These are phyloP conservation scores for Suillus placidus DNA, from an alignment of 768 basidiomycete genomes.

Conservation along the genomic window DNA sequence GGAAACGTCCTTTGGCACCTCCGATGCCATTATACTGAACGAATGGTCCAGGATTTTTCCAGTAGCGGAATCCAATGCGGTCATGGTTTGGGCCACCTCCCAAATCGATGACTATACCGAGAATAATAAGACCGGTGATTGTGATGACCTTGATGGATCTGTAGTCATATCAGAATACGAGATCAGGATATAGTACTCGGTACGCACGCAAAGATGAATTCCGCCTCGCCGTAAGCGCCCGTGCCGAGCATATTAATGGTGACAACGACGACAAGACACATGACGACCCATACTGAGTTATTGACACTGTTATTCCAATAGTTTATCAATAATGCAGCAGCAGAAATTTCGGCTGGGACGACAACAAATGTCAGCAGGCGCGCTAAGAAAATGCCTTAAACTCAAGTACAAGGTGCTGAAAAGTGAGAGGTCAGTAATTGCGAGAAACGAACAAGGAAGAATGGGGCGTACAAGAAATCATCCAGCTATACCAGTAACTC, in stretches of 20 bases:
- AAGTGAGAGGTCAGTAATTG: conserved; percentile 28
- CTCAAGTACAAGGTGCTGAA: background rate
- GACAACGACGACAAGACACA: conserved; percentile 76
- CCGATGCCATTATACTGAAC: conserved; percentile 64
- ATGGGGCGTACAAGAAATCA: conserved; percentile 22
- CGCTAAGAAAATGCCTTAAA: background rate
- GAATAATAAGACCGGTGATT: conserved; percentile 68
- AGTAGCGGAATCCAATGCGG: conserved; percentile 62
- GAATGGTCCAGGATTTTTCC: conserved; percentile 90
- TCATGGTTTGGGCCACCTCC: conserved; percentile 88
- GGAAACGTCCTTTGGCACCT: conserved; percentile 77
- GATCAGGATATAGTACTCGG: background rate
- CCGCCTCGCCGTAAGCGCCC: conserved; percentile 80
- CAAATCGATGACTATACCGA: conserved; percentile 78
- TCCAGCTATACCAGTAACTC: conserved; percentile 53
- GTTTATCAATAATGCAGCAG: conserved; percentile 73
- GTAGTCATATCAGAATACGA: background rate
- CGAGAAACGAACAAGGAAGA: background rate
- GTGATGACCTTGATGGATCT: conserved; percentile 89
- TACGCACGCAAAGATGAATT: conserved; percentile 78
- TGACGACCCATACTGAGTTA: conserved; percentile 78
- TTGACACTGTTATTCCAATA: conserved; percentile 65
- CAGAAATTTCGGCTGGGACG: conserved; percentile 33
- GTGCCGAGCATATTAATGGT: conserved; percentile 77
- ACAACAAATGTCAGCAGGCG: conserved; percentile 8